Percentiles rank a stretch among this genome's conserved stretches.
These are phyloP conservation scores for Andrographis paniculata DNA, from an alignment of 305 asterid genomes.

Conservation along the genomic window DNA sequence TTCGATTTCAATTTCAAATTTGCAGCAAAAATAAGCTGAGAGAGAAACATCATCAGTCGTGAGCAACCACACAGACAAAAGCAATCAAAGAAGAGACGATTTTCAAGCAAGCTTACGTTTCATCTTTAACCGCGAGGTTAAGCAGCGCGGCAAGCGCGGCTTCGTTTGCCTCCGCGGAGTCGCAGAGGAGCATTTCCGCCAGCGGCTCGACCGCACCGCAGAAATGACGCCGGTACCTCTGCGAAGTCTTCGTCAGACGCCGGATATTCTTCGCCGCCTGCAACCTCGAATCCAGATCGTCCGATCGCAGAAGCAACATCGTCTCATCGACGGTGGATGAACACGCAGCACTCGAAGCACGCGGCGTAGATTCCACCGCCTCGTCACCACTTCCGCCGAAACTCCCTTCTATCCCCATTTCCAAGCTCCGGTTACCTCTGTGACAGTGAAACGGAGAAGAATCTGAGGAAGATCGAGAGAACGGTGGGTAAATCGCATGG, in stretches of 20 bases:
- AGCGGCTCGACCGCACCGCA: conserved; percentile 53
- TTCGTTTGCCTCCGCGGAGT: conserved; percentile 37
- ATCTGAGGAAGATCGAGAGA: background rate
- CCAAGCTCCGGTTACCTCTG: conserved; percentile 1
- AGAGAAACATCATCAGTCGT: no score
- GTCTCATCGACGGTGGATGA: conserved; percentile 30
- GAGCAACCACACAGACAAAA: background rate
- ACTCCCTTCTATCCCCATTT: conserved; percentile 27
- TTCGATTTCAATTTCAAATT: no score
- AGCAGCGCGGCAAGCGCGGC: conserved; percentile 79
- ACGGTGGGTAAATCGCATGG: conserved; percentile 6
- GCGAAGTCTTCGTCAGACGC: conserved; percentile 76
- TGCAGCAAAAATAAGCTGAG: no score
- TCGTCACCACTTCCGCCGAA: conserved; percentile 12
- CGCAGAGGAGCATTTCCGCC: conserved; percentile 51
- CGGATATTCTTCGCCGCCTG: conserved; percentile 80
- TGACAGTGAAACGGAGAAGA: conserved; percentile 7
- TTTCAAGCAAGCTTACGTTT: conserved; percentile 35
- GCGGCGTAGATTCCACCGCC: conserved; percentile 15
- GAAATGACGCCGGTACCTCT: conserved; percentile 60
- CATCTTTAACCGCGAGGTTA: conserved; percentile 77
- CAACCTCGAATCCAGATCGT: conserved; percentile 27
- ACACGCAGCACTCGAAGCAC: conserved; percentile 19
- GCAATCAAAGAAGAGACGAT: background rate
- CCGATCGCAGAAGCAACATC: conserved; percentile 43